phyloP scores from a whole-genome alignment of 2,329 filamentous ascomycete genomes.

The Botrytis squamosa region DNA sequence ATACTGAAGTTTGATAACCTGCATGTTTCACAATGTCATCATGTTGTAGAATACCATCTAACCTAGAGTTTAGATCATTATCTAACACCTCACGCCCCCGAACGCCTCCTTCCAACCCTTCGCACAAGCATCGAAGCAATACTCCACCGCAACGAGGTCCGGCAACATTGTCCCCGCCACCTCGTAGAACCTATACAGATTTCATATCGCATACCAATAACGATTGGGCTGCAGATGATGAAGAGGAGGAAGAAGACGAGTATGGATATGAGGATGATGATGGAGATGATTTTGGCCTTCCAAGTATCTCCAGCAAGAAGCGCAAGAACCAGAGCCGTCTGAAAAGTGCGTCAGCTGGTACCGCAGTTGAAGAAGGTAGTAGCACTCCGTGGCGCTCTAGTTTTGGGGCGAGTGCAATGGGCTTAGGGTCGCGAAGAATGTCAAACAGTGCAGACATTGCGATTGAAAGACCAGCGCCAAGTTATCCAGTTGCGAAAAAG shows the following conservation, averaged over 20 bases:
- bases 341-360: slow-evolving; percentile 37
- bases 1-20: slow-evolving; percentile 82
- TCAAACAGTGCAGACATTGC: slow-evolving; percentile 93
- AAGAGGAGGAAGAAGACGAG: slow-evolving; percentile 67
- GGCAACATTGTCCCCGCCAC: slow-evolving; percentile 57
- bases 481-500: slow-evolving; percentile 86
- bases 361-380: slow-evolving; percentile 26
- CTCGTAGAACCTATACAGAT: slow-evolving; percentile 73
- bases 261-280: slow-evolving; percentile 78
- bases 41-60: neutral
- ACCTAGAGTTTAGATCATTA: slow-evolving; percentile 50
- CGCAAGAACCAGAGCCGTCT: slow-evolving; percentile 54
- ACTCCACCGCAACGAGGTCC: slow-evolving; percentile 55
- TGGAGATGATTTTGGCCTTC: slow-evolving; percentile 92
- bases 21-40: slow-evolving; percentile 49
- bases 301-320: slow-evolving; percentile 89
- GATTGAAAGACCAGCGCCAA: slow-evolving; percentile 77
- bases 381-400: slow-evolving; percentile 41
- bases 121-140: slow-evolving; percentile 53
- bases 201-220: slow-evolving; percentile 80
- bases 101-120: slow-evolving; percentile 68
- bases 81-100: slow-evolving; percentile 65
- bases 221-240: slow-evolving; percentile 75
- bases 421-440: slow-evolving; percentile 54
- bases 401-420: slow-evolving; percentile 41